Conservation (phyloP, 768 basidiomycete species). For the Kwoniella dendrophila region DNA sequence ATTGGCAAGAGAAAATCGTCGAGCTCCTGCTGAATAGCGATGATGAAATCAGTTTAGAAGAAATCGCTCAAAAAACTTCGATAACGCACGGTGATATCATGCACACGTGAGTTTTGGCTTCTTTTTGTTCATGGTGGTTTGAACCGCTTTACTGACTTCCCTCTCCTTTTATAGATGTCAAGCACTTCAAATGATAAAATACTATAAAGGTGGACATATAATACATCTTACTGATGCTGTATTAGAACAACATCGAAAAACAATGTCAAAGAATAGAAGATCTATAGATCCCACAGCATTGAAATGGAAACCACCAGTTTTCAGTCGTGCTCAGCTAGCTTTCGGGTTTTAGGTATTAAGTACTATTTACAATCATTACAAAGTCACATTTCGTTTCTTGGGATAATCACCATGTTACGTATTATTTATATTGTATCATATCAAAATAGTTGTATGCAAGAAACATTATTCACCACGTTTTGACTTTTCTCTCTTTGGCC, state of each 20-base stretch:
- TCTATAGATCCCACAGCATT: conserved; percentile 77
- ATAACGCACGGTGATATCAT: conserved; percentile 95
- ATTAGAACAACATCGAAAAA: conserved; percentile 85
- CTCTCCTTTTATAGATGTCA: conserved; percentile 69
- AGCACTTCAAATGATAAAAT: conserved; percentile 90
- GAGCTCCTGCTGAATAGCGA: conserved; percentile 76
- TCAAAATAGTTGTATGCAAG: no score
- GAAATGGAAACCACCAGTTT: conserved; percentile 76
- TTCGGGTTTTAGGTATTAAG: conserved; percentile 18
- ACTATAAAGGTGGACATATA: conserved; percentile 91
- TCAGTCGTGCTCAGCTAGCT: conserved; percentile 25
- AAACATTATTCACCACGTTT: no score
- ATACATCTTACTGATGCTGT: conserved; percentile 89
- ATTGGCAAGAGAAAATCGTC: conserved; percentile 96
- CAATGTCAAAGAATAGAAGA: conserved; percentile 72
- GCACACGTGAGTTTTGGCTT: conserved; percentile 78
- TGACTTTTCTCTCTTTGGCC: no score
- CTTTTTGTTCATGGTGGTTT: background rate
- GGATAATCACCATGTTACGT: no score
- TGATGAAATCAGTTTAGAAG: conserved; percentile 86
- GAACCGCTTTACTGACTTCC: background rate
- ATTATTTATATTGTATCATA: no score
- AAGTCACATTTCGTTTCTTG: no score
- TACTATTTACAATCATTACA: no score
- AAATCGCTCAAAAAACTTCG: conserved; percentile 91